Evolutionary conservation across 2,329 filamentous ascomycete species (phyloP).

Genomic region (Alternaria infectoria): DNA sequence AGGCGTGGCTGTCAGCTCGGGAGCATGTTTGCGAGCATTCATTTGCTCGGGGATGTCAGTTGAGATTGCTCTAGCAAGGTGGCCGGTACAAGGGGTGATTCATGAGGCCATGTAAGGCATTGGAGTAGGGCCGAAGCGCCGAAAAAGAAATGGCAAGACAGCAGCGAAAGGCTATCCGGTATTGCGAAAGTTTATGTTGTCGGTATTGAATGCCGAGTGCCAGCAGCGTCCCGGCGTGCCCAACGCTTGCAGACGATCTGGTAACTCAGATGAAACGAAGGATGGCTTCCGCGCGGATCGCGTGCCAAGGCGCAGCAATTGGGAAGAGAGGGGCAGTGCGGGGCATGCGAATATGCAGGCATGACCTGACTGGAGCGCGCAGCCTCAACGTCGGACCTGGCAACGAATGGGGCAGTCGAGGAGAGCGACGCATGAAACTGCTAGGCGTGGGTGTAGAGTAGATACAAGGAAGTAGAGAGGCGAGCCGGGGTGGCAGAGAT

Average conservation of each 20-base stretch:
- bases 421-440: conserved; percentile 8
- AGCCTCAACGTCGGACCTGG: conserved; percentile 24
- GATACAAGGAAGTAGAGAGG: conserved; percentile 14
- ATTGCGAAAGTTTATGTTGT: neutral
- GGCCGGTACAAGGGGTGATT: conserved; percentile 22
- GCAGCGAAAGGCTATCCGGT: conserved; percentile 1
- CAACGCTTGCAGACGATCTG: conserved; percentile 15
- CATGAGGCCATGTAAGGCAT: conserved; percentile 13
- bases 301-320: conserved; percentile 17
- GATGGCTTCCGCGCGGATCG: conserved; percentile 11
- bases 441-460: conserved; percentile 9
- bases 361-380: conserved; percentile 14
- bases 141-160: conserved; percentile 21
- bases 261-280: conserved; percentile 12
- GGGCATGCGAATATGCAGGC: conserved; percentile 28
- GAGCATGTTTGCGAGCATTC: conserved; percentile 14
- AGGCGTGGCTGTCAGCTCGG: conserved; percentile 29
- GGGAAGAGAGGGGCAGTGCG: conserved; percentile 26
- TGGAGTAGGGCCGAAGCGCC: conserved; percentile 14
- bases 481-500: conserved; percentile 27
- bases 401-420: conserved; percentile 17
- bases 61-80: conserved; percentile 11
- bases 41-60: conserved; percentile 22
- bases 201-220: conserved; percentile 4
- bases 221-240: neutral